Percentiles rank a stretch among this genome's conserved stretches.
Conservation (phyloP, 305 asterid genomes). For the Fraxinus nigra region DNA sequence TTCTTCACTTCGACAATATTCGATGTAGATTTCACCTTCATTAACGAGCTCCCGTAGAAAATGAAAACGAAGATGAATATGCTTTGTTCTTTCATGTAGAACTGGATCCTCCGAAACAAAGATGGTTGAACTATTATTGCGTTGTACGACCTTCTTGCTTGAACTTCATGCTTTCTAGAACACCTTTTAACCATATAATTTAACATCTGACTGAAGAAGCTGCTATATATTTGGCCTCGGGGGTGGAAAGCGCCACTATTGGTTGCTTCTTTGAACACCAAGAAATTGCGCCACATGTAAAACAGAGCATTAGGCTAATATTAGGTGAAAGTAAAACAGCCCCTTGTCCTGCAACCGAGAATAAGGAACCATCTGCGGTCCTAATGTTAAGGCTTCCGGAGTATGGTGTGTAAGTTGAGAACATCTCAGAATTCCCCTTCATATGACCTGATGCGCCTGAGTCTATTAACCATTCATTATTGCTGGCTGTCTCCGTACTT, state of each 20-base stretch:
- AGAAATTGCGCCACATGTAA: not conserved
- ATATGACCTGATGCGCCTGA: not conserved
- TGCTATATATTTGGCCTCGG: not conserved
- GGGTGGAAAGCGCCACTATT: not conserved
- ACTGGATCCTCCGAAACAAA: not conserved
- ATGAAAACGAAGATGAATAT: not conserved
- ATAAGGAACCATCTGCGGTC: not conserved
- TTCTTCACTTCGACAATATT: not conserved
- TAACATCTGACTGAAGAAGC: not conserved
- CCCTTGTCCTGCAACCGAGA: not conserved
- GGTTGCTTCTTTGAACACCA: conserved; percentile 7
- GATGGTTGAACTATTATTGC: not conserved
- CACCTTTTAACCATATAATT: not conserved
- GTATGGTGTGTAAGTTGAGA: not conserved
- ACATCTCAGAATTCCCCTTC: not conserved
- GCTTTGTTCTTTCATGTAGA: not conserved
- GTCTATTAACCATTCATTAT: not conserved
- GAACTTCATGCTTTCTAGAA: not conserved
- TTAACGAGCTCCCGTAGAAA: not conserved
- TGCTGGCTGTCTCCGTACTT: not conserved
- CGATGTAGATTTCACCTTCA: not conserved
- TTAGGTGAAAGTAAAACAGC: too few species aligned
- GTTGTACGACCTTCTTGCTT: not conserved
- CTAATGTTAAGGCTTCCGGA: not conserved
- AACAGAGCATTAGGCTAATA: not conserved